These are phyloP conservation scores for Euphrasia confusa DNA, from an alignment of 257 asterid species.

Conservation along the genomic window DNA sequence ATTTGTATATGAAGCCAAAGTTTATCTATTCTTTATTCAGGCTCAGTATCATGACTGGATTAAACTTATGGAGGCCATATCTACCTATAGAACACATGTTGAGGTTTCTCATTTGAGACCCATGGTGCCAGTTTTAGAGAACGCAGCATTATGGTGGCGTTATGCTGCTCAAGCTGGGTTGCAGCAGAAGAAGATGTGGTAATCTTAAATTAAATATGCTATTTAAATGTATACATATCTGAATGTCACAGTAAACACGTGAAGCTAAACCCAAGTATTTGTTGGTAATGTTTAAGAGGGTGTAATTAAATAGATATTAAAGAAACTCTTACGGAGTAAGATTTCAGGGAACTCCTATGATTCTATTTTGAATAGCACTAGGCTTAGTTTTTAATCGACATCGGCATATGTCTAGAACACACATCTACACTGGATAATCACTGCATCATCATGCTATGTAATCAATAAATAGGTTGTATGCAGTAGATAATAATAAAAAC, in stretches of 20 bases:
- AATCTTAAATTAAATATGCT: conserved; percentile 27
- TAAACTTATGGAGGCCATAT: conserved; percentile 90
- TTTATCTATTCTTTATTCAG: conserved; percentile 41
- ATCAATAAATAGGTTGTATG: conserved; percentile 1
- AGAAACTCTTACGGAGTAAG: background rate
- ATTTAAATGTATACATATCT: conserved; percentile 15
- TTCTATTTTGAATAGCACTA: conserved; percentile 1
- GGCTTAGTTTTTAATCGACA: conserved; percentile 2
- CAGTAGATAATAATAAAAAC: background rate
- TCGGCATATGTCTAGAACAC: conserved; percentile 4
- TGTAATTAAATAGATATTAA: background rate
- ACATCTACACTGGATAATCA: background rate
- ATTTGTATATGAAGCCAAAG: conserved; percentile 20
- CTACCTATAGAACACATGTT: conserved; percentile 64
- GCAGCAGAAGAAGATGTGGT: conserved; percentile 92
- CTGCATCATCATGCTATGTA: conserved; percentile 7
- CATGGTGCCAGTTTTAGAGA: conserved; percentile 55
- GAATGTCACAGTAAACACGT: background rate
- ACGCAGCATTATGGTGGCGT: conserved; percentile 81
- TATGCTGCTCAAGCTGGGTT: conserved; percentile 90
- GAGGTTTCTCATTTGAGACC: conserved; percentile 95
- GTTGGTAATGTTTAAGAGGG: conserved; percentile 16
- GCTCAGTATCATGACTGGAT: conserved; percentile 99
- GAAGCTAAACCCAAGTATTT: conserved; percentile 16
- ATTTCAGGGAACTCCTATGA: conserved; percentile 9